Base-by-base conservation (phyloP, 1,139 yeast species). In the Arxiozyma telluris region DNA sequence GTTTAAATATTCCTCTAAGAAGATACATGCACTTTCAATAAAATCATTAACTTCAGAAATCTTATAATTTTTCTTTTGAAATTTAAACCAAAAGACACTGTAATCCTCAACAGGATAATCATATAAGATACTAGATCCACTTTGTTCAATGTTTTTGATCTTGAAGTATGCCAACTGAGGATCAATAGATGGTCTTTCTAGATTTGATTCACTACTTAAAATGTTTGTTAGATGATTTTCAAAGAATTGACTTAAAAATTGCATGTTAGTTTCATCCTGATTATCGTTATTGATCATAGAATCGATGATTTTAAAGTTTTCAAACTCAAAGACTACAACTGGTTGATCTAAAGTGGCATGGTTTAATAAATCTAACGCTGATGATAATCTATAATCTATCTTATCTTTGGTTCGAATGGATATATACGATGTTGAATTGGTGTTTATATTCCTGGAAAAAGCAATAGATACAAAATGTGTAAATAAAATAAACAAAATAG, bases 401-500 rank as follows among this genome's bases (percentile, higher is more conserved):
- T 41, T 39, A 41, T 51, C 52, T 21, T 53, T 50, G 18, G 58
- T 47, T 41, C 53, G 53, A 21, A 57, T 46, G 41, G 62, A 57
- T 41, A 53, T 56, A 43, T 55, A 60, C 7, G 63, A 58, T 4
- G 58, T 51, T 11, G 56, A 59, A 54, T 50, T 38, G 20, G 52
- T 46, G 17, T 34, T 42, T 7, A 58, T 65, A 4, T 56, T 57
- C 4, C 15, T 49, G 18, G 48, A 43, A 25, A 44, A 44, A 4
- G 27, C 45, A 15, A 45, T 30, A 8, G 47, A 25, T 30, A 50
- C 12, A 69, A 53, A 52, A 55, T 8, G 66, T 73, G 0, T 58
- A 71, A 53, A 60, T 75, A 4, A 54, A 72, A 17, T 69, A 70
- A 53, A 69, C 74, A 2, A 64, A 41, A 23, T 15, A 3, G 39